Conservation (phyloP, 202 grass and related monocot species). For the Eragrostis tef region DNA sequence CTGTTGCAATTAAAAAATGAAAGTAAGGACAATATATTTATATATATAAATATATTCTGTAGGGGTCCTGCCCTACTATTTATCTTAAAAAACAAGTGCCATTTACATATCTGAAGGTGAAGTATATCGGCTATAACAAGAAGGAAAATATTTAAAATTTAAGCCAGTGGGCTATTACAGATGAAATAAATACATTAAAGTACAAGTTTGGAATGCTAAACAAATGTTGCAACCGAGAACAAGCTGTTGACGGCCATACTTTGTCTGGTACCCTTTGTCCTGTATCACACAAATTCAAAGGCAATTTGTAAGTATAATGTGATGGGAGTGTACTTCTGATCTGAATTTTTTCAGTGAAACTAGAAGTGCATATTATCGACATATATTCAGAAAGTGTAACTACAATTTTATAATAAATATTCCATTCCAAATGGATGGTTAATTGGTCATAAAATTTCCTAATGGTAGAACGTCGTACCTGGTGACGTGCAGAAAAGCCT, state of each 20-base stretch:
- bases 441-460: background rate
- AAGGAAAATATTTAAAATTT: constrained; percentile 1
- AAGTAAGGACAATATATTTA: too few species aligned
- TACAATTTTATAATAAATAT: background rate
- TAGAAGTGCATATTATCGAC: background rate
- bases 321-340: background rate
- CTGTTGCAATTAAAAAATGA: too few species aligned
- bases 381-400: background rate
- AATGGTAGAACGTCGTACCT: background rate
- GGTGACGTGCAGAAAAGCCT: background rate
- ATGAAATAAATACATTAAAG: background rate
- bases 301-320: background rate
- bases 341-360: background rate
- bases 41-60: too few species aligned
- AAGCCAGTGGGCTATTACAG: background rate
- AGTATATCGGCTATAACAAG: background rate
- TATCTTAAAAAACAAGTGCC: background rate
- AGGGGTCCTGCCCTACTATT: background rate
- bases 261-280: background rate
- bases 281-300: background rate
- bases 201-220: background rate
- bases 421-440: background rate
- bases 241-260: background rate
- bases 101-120: constrained; percentile 9
- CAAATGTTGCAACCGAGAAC: background rate